A percentile compares a stretch with the other conserved stretches of the same genome.
Evolutionary conservation across 192 early-diverging fungal genomes (phyloP).

Genomic region (Backusella morwellensis): DNA sequence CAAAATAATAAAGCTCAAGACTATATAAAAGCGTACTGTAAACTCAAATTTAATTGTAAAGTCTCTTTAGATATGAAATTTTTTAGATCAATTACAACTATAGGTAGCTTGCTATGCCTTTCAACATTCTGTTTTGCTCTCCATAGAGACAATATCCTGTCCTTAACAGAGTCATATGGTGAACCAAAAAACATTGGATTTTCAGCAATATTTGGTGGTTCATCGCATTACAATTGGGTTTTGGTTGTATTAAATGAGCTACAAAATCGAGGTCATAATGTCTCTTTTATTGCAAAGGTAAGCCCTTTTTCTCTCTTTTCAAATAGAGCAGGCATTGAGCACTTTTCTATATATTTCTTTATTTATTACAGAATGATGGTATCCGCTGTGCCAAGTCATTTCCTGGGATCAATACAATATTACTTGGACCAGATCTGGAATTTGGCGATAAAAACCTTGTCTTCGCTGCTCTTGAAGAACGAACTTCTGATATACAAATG

Average conservation of each 20-base stretch:
- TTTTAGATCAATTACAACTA: not conserved
- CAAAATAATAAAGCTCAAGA: not conserved
- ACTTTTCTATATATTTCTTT: too few relatives aligned
- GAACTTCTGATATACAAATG: not conserved
- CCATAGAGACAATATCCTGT: not conserved
- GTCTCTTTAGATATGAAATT: not conserved
- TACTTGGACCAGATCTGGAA: not conserved
- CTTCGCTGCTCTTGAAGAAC: not conserved
- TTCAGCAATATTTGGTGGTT: not conserved
- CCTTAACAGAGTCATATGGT: not conserved
- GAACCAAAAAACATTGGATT: not conserved
- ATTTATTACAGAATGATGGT: not conserved
- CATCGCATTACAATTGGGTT: conserved; percentile 8
- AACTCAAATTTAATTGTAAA: not conserved
- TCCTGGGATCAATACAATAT: not conserved
- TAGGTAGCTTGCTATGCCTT: not conserved
- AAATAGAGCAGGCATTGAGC: not conserved
- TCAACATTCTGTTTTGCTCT: not conserved
- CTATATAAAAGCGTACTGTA: not conserved
- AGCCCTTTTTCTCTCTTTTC: not conserved
- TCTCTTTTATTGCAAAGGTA: not conserved
- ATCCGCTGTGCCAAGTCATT: not conserved
- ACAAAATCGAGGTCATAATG: not conserved
- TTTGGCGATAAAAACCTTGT: not conserved
- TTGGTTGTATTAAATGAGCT: not conserved